Percentiles rank a stretch among this genome's conserved stretches.
These are phyloP conservation scores for Piper longum DNA, from an alignment of 164 flowering plant species.

Conservation along the genomic window DNA sequence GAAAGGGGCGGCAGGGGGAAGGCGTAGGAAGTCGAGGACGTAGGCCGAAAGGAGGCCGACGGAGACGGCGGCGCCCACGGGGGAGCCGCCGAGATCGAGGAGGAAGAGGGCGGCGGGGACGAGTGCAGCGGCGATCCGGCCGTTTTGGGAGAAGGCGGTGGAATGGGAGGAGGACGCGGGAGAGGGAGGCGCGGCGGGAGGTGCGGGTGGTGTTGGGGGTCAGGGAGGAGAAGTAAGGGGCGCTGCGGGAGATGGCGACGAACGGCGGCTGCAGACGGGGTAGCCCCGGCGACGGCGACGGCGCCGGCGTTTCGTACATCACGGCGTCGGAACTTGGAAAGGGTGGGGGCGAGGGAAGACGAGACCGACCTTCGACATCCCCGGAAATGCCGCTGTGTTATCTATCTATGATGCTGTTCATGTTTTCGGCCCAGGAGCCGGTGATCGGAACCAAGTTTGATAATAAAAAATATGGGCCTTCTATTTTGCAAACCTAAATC, in stretches of 20 bases:
- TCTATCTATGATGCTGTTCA: too few species aligned
- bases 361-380: too few species aligned
- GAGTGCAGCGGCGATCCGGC: conserved; percentile 65
- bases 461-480: too few species aligned
- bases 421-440: too few species aligned
- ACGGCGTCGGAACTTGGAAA: background rate
- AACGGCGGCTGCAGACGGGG: conserved; percentile 2
- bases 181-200: conserved; percentile 31
- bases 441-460: too few species aligned
- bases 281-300: background rate
- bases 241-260: conserved; percentile 33
- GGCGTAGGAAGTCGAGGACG: conserved; percentile 66
- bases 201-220: conserved; percentile 10
- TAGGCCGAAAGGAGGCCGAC: conserved; percentile 73
- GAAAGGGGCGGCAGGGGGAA: conserved; percentile 62
- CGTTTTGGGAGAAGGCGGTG: conserved; percentile 52
- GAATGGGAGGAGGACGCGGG: conserved; percentile 34
- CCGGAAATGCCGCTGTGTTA: too few species aligned
- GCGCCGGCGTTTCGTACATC: conserved; percentile 3
- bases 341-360: background rate
- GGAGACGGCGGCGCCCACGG: conserved; percentile 59
- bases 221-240: conserved; percentile 36
- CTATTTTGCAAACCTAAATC: too few species aligned
- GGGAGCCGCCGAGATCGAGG: conserved; percentile 86
- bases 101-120: conserved; percentile 74